Evolutionary conservation across 2,329 filamentous ascomycete genomes (phyloP), one percentile per base, ranked within the genome.

Genomic region (Harringtonia aguacate): DNA sequence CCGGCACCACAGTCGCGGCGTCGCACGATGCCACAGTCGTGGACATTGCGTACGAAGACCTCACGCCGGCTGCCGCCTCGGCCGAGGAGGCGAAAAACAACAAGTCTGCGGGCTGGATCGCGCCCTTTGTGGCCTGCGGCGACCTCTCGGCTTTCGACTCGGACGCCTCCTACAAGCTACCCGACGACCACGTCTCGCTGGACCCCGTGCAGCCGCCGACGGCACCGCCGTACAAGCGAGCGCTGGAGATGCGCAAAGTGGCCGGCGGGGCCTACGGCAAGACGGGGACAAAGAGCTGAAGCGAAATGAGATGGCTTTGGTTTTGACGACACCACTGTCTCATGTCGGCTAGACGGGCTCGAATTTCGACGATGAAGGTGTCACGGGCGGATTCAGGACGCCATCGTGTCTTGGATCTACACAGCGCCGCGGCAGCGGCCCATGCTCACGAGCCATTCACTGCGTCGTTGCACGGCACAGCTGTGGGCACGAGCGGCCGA

Each of bases 151-250:
- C 86, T 12, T 98, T 89, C 66, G 92, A 98, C 66, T 88, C 90
- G 1, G 92, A 98, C 69, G 90, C 92, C 4, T 92, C 89, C 5
- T 95, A 97, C 63, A 77, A 84, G 52, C 70, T 98, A 17, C 89
- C 92, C 1, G 84, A 89, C 48, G 84, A 88, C 52, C 78, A 94
- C 57, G 76, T 94, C 42, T 89, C 84, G 53, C 73, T 97, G 39
- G 88, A 95, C 59, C 92, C 92, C 0, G 77, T 98, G 28, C 92
- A 97, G 60, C 90, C 90, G 24, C 92, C 92, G 0, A 98, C 92
- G 30, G 92, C 92, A 10, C 92, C 92, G 13, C 92, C 92, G 0
- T 98, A 98, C 59, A 94, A 89, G 61, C 78, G 83, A 45, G 92
- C 92, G 13, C 67, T 98, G 48, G 90, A 97, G 61, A 74, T 92